A percentile compares a stretch with the other conserved stretches of the same genome.
Conservation (phyloP, 805 yeast species). For the Candida peoriensis region DNA sequence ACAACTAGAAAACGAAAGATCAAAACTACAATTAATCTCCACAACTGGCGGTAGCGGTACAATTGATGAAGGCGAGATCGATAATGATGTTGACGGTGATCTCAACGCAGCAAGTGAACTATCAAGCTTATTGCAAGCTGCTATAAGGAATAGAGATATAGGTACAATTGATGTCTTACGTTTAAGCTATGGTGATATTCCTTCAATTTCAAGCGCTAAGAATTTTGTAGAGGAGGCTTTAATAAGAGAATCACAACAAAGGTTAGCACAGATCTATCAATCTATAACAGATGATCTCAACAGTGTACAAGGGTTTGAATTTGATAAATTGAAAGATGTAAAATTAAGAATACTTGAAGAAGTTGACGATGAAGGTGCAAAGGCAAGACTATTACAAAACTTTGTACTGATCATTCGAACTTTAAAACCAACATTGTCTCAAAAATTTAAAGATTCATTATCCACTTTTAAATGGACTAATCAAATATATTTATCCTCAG, state of each 20-base stretch:
- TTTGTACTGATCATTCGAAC: slow-evolving; percentile 9
- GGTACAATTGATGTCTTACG: slow-evolving; percentile 22
- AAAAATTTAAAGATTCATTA: slow-evolving; percentile 8
- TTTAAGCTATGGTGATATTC: slow-evolving; percentile 13
- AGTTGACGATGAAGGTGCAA: slow-evolving; percentile 2
- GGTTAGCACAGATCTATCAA: slow-evolving; percentile 1
- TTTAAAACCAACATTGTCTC: slow-evolving; percentile 7
- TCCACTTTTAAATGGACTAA: slow-evolving; percentile 16
- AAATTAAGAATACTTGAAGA: slow-evolving; percentile 2
- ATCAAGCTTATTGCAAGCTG: slow-evolving; percentile 9
- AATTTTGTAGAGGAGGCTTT: slow-evolving; percentile 8
- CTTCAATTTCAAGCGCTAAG: slow-evolving; percentile 13
- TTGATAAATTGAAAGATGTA: slow-evolving; percentile 6
- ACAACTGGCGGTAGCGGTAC: not conserved
- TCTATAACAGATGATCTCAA: slow-evolving; percentile 7
- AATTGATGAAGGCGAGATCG: slow-evolving; percentile 9
- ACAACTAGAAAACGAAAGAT: slow-evolving; percentile 20
- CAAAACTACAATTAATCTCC: not conserved
- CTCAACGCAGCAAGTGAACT: too few relatives aligned
- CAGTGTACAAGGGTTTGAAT: slow-evolving; percentile 10
- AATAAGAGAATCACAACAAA: slow-evolving; percentile 1
- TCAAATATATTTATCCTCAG: slow-evolving; percentile 1
- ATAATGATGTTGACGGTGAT: too few relatives aligned
- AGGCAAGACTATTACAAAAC: not conserved
- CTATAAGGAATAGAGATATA: slow-evolving; percentile 13